Percentiles rank a stretch among this genome's conserved stretches.
phyloP scores from a whole-genome alignment of 805 yeast genomes.

The Candida nanaspora region DNA sequence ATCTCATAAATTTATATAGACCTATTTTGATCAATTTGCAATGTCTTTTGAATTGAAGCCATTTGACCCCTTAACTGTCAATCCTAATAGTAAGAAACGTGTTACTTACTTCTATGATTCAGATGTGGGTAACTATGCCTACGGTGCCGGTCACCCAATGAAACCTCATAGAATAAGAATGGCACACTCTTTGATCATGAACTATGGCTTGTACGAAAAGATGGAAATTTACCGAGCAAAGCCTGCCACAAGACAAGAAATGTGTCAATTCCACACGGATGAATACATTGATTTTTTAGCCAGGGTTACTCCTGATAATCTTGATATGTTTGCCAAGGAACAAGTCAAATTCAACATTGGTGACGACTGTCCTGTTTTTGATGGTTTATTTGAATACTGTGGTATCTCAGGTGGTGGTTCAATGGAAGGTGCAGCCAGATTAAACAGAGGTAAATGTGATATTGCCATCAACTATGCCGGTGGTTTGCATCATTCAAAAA shows the following conservation, averaged over 20 bases:
- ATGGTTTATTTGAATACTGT: conserved; percentile 69
- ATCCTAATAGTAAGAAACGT: conserved; percentile 47
- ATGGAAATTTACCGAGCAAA: conserved; percentile 97
- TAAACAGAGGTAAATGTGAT: conserved; percentile 77
- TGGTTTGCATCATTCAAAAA: conserved; percentile 89
- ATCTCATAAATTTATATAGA: no score
- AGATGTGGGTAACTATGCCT: conserved; percentile 96
- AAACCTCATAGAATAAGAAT: conserved; percentile 98
- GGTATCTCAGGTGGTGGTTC: conserved; percentile 85
- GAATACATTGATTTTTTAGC: conserved; percentile 91
- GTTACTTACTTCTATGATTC: conserved; percentile 82
- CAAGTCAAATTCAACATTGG: conserved; percentile 92
- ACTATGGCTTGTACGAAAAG: conserved; percentile 90
- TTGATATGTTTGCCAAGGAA: conserved; percentile 81
- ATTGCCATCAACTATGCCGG: conserved; percentile 93
- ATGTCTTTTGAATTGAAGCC: conserved; percentile 50
- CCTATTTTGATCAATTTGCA: neutral
- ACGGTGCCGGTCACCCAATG: conserved; percentile 99
- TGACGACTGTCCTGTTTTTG: conserved; percentile 86
- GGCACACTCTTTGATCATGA: conserved; percentile 96
- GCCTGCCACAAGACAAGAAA: conserved; percentile 96
- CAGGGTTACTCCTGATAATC: conserved; percentile 86
- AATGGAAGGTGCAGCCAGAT: conserved; percentile 81
- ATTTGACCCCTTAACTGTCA: conserved; percentile 54
- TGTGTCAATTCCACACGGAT: conserved; percentile 97